A percentile compares a stretch with the other conserved stretches of the same genome.
phyloP scores from a whole-genome alignment of 106 monocot genomes.

The Dendrobium catenatum region DNA sequence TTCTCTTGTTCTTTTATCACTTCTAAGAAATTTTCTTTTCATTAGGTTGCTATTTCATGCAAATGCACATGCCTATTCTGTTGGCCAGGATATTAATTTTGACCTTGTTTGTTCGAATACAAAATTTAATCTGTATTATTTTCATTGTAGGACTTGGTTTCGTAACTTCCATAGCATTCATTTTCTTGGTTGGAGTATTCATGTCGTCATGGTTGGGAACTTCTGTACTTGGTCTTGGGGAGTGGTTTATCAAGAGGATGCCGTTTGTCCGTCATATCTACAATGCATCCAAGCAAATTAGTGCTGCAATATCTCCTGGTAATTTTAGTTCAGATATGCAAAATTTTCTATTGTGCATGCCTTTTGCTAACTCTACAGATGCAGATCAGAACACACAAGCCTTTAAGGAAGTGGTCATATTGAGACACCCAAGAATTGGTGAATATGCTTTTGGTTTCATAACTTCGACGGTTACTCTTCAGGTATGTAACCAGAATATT shows the following conservation, averaged over 20 bases:
- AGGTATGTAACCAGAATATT: constrained; percentile 36
- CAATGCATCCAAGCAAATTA: constrained; percentile 91
- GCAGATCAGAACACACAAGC: constrained; percentile 86
- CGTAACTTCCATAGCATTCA: constrained; percentile 79
- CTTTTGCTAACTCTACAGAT: constrained; percentile 14
- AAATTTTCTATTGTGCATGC: neutral
- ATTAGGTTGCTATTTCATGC: neutral
- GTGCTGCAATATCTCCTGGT: constrained; percentile 93
- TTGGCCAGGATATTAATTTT: neutral
- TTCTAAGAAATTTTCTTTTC: neutral
- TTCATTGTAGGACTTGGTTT: constrained; percentile 67
- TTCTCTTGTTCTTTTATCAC: neutral
- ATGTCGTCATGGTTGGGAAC: constrained; percentile 97
- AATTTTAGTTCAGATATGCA: constrained; percentile 8
- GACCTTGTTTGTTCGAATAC: neutral
- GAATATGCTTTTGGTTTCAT: constrained; percentile 96
- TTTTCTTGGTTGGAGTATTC: constrained; percentile 85
- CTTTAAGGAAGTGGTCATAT: constrained; percentile 90
- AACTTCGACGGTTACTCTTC: constrained; percentile 74
- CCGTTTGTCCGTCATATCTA: constrained; percentile 92
- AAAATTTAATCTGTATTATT: neutral
- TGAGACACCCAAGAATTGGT: constrained; percentile 85
- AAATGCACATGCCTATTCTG: neutral
- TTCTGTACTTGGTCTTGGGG: constrained; percentile 80
- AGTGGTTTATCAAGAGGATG: constrained; percentile 96